These are phyloP conservation scores for Aspergillus quadrilineatus DNA, from an alignment of 2,329 filamentous ascomycete species.

Conservation along the genomic window DNA sequence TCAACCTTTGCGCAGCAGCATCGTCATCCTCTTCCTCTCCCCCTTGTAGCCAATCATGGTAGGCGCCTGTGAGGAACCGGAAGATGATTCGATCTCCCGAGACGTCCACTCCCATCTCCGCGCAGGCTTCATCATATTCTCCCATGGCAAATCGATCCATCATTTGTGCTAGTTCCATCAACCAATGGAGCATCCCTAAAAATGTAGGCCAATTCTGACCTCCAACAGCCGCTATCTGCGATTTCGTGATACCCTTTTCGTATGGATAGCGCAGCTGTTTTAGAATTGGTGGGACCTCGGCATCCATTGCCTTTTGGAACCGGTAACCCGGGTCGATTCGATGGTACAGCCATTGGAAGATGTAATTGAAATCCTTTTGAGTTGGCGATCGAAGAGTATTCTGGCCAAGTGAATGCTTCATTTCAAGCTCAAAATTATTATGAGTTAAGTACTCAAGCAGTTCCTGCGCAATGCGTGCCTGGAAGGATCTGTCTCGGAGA, in stretches of 20 bases:
- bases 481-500: slow-evolving; percentile 75
- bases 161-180: slow-evolving; percentile 97
- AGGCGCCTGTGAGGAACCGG: slow-evolving; percentile 83
- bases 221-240: slow-evolving; percentile 88
- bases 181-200: slow-evolving; percentile 91
- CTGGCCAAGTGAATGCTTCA: slow-evolving; percentile 88
- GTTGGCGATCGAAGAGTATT: slow-evolving; percentile 93
- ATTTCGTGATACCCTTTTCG: slow-evolving; percentile 93
- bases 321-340: slow-evolving; percentile 91
- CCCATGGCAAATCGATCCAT: slow-evolving; percentile 77
- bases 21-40: slow-evolving; percentile 85
- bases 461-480: slow-evolving; percentile 81
- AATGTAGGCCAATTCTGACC: slow-evolving; percentile 98
- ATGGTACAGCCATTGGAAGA: slow-evolving; percentile 98
- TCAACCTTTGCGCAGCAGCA: slow-evolving; percentile 73
- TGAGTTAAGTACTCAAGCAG: slow-evolving; percentile 87
- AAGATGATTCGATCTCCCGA: slow-evolving; percentile 91
- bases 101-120: slow-evolving; percentile 84
- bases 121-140: slow-evolving; percentile 85
- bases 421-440: slow-evolving; percentile 96
- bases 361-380: slow-evolving; percentile 95
- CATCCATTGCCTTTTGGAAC: slow-evolving; percentile 92
- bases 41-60: slow-evolving; percentile 90
- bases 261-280: slow-evolving; percentile 95
- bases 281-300: slow-evolving; percentile 87